Evolutionary conservation across 352 stramenopile species (phyloP), one percentile per base, ranked within the genome.

Genomic region (Pythium aquatile): DNA sequence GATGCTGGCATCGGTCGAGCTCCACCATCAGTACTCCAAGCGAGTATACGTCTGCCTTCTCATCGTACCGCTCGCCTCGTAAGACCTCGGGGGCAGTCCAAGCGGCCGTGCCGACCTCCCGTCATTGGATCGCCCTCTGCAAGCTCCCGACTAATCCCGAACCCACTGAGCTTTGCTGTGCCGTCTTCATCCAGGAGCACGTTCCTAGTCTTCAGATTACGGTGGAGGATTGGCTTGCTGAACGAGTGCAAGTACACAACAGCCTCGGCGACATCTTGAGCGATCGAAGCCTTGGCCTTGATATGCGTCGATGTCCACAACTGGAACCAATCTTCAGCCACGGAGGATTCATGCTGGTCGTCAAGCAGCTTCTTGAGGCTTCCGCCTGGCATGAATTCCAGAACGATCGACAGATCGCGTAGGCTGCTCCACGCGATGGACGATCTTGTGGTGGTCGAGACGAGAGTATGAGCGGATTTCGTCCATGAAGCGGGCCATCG

Each of bases 381-480:
- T 16, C 68, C 68, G 16, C 52, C 35, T 4, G 42, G 20, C 65
- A 70, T 69, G 65, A 58, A 75, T 44, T 75, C 68, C 26, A 48
- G 65, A 5, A 75, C 37, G 30, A 75, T 64, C 39, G 63, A 58
- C 39, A 75, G 30, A 37, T 75, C 58, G 24, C 62, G 30, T 13
- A 75, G 46, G 11, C 57, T 75, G 42, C 52, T 75, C 68, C 68
- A 75, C 16, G 58, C 55, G 30, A 75, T 57, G 14, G 8, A 76
- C 69, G 28, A 76, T 63, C 33, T 76, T 76, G 17, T 61, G 69
- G 24, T 76, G 69, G 16, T 70, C 61, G n/a, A 76, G 35, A 24
- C 55, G 62, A 1, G 69, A 55, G 46, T 65, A 73, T 30, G 73
- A 58, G 13, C 66, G 62, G 30, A 76, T 73, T 58, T 76, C 69